These are phyloP conservation scores for Colletotrichum neosansevieriae DNA, from an alignment of 2,329 filamentous ascomycete species.

Conservation along the genomic window DNA sequence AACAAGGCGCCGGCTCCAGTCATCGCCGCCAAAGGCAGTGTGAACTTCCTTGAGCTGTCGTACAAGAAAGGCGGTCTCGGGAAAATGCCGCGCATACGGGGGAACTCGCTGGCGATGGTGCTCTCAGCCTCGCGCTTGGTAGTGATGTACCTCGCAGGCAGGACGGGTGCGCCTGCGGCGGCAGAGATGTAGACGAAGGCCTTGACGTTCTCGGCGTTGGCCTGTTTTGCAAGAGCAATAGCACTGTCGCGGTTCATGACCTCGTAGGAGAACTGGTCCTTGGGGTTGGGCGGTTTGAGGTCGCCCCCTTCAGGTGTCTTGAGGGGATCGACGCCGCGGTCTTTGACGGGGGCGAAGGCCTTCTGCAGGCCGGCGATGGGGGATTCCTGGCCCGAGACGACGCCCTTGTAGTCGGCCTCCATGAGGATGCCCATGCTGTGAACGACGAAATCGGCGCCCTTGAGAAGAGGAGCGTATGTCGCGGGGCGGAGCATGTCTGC, in stretches of 20 bases:
- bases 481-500: conserved; percentile 88
- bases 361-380: conserved; percentile 82
- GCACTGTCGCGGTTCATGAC: conserved; percentile 95
- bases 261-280: conserved; percentile 91
- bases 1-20: conserved; percentile 80
- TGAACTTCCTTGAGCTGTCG: conserved; percentile 83
- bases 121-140: conserved; percentile 94
- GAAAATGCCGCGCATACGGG: conserved; percentile 82
- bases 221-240: conserved; percentile 83
- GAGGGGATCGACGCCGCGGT: conserved; percentile 77
- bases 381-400: conserved; percentile 85
- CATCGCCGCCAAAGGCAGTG: conserved; percentile 84
- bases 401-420: conserved; percentile 97
- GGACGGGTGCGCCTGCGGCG: conserved; percentile 83
- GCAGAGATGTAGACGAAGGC: conserved; percentile 92
- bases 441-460: conserved; percentile 84
- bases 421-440: conserved; percentile 97
- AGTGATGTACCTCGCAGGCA: conserved; percentile 86
- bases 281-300: conserved; percentile 74
- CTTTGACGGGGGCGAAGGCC: conserved; percentile 78
- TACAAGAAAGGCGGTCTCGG: conserved; percentile 90
- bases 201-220: conserved; percentile 71
- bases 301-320: conserved; percentile 68
- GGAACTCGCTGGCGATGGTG: conserved; percentile 78
- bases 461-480: conserved; percentile 82